A percentile compares a stretch with the other conserved stretches of the same genome.
Conservation (phyloP, 2,329 filamentous ascomycete species). For the Trichoderma semiorbis region DNA sequence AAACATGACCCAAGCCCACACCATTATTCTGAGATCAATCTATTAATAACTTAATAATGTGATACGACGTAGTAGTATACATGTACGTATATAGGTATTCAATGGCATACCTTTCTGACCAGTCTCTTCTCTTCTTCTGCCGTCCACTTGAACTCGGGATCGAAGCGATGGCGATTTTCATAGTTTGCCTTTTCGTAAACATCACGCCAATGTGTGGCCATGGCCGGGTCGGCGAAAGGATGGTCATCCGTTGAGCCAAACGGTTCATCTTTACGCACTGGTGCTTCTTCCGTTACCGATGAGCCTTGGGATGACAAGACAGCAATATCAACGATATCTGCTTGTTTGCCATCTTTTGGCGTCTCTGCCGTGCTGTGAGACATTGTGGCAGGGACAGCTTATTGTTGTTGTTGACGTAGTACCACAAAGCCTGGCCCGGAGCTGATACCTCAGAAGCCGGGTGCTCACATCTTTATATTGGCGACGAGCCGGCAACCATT, state of each 20-base stretch:
- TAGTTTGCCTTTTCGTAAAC: constrained; percentile 55
- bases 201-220: constrained; percentile 51
- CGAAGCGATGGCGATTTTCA: constrained; percentile 59
- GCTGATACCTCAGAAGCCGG: neutral
- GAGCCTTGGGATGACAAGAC: neutral
- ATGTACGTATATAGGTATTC: constrained; percentile 32
- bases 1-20: constrained; percentile 49
- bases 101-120: constrained; percentile 44
- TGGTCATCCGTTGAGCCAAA: constrained; percentile 32
- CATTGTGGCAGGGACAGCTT: neutral
- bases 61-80: neutral
- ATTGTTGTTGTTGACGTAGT: neutral
- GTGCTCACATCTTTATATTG: neutral
- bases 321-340: neutral
- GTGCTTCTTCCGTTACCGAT: constrained; percentile 17
- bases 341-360: neutral
- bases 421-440: neutral
- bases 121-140: constrained; percentile 53
- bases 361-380: neutral
- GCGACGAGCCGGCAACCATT: neutral
- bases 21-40: constrained; percentile 36
- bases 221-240: constrained; percentile 47
- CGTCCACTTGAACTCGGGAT: constrained; percentile 55
- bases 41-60: neutral
- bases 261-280: neutral